Evolutionary conservation across 2,329 filamentous ascomycete genomes (phyloP).

Genomic region (Tolypocladium endophyticum): DNA sequence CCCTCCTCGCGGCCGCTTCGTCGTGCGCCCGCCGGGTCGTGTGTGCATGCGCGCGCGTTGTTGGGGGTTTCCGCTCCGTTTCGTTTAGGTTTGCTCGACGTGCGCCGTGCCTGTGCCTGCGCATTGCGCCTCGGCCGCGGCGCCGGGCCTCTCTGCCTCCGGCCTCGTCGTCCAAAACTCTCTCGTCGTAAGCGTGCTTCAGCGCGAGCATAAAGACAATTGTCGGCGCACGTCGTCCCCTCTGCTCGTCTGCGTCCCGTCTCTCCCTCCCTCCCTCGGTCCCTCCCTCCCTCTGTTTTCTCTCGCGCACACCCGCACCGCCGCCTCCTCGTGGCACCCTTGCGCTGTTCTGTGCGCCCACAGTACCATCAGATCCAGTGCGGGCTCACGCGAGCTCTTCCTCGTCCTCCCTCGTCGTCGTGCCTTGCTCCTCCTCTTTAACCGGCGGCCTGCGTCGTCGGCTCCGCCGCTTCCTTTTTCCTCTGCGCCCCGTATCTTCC

Average conservation of each 20-base stretch:
- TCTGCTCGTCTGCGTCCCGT: background rate
- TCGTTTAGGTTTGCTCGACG: background rate
- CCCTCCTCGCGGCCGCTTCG: background rate
- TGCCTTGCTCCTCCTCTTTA: background rate
- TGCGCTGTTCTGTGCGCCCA: slow-evolving; percentile 5
- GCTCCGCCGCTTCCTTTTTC: background rate
- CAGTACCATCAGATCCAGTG: background rate
- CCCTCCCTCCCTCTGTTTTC: background rate
- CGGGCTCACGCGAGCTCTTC: background rate
- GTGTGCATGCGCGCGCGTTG: background rate
- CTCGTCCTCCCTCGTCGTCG: background rate
- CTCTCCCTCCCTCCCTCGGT: background rate
- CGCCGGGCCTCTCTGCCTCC: background rate
- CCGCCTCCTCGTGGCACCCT: slow-evolving; percentile 9
- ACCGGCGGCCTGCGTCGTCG: background rate
- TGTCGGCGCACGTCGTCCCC: background rate
- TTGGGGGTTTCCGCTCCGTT: background rate
- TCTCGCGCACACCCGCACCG: background rate
- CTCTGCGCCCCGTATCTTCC: background rate
- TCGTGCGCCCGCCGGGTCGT: background rate
- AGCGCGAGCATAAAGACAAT: background rate
- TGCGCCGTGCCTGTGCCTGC: background rate
- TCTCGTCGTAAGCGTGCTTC: background rate
- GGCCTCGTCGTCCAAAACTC: background rate
- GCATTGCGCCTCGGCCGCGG: background rate